Evolutionary conservation across 2,329 filamentous ascomycete species (phyloP), one percentile per base, ranked within the genome.

Genomic region (Capronia coronata): DNA sequence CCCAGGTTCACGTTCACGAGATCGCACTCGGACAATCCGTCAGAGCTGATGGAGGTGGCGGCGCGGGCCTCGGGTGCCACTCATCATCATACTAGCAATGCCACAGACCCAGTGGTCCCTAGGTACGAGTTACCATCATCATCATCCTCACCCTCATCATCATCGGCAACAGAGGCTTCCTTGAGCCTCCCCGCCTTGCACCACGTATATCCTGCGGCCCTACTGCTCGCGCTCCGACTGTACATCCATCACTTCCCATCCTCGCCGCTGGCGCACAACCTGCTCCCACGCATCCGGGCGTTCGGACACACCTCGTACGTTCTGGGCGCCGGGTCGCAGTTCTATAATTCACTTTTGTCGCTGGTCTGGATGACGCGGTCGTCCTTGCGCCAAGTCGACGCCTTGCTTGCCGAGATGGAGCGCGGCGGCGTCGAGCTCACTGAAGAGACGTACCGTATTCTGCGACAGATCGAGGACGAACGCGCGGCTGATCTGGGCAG

Each of bases 321-420:
- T n/a, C 64, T 73, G 3, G 71, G 68, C 10, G 64, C 66, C 11
- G 69, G 67, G 6, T 63, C 64, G 1, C 62, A 61, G 1, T 64
- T 74, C 18, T 73, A 69, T 59, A 71, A 73, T 52, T 69, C 71
- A 35, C 58, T 72, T 51, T 64, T 74, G 23, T 61, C 63, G 32
- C 67, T 70, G 50, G 62, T 67, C 49, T 74, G 71, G 71, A 59
- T 62, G 32, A 65, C 66, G 3, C 68, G 67, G 43, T 65, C 65
- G 5, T 67, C 72, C 38, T 58, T 74, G 1, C 63, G 65, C 4
- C 65, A 62, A 13, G 65, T 74, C 23, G 59, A 69, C 2, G 58
- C 62, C 1, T 60, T 72, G 8, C 58, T 73, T 8, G 58, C 59
- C 19, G 70, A 74, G 40, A 74, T 74, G 71, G 64, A 71, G 42